Base-by-base conservation (phyloP, 192 early-diverging fungal species). In the Mortierella alpina region DNA sequence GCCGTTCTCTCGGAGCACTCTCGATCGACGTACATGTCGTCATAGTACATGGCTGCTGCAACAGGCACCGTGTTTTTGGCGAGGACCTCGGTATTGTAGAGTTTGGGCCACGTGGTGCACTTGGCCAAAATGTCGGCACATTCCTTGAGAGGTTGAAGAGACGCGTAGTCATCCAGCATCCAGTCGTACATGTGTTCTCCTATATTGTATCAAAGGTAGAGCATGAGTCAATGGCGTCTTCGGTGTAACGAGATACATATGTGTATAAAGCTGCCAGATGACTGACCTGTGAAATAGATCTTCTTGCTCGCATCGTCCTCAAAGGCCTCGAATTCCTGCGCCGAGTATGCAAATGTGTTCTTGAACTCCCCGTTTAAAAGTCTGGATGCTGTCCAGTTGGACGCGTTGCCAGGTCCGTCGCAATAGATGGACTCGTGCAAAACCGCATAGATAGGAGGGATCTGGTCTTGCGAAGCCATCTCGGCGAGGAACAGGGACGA, bases 161-260 rank as follows among this genome's bases (percentile, higher is more conserved):
- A 87, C 11, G 86, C 82, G 63, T 90, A 93, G 60, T 93, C 91
- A 41, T 93, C 90, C 64, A 93, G 85, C 91, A 93, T 93, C 84
- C 88, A 91, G 51, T 90, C 89, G 49, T 91, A 90, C 70, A 93
- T 88, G 12, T 84, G 87, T 66, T 93, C 91, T 15, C 91, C 87
- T 82, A 56, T 18, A 7, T 59, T 46, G 23, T 31, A 23, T 12
- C 44, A 45, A 50, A 61, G 52, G 22, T 48, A 41, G 42, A 60
- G 17, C 20, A 39, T 48, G 61, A n/a, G 51, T 44, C 3, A 59
- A 14, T 13, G 3, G 31, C 31, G 31, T 31, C 31, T 31, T 31
- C 1, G 31, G 31, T 31, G 31, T 31, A 31, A 3, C 31, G 31
- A 31, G 31, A 31, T 31, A 31, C 31, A 31, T 31, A 49, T 17